Conservation (phyloP, 768 basidiomycete genomes). For the Leccinum longicurvipes region DNA sequence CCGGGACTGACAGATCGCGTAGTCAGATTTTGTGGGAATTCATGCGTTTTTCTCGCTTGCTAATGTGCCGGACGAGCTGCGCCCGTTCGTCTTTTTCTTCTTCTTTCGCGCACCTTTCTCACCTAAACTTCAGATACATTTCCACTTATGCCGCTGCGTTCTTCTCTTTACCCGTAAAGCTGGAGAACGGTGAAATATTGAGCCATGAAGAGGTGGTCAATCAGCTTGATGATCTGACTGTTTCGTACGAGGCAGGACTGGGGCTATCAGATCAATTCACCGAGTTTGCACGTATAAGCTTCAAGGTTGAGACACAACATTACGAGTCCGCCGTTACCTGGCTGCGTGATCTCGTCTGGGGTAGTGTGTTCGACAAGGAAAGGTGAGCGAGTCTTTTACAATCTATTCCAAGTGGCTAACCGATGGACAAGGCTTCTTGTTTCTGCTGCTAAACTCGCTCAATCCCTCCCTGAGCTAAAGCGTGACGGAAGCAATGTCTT, state of each 20-base stretch:
- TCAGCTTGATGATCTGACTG: conserved; percentile 86
- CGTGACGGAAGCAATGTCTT: conserved; percentile 83
- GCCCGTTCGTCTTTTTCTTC: conserved; percentile 49
- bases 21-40: conserved; percentile 92
- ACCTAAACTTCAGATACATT: conserved; percentile 53
- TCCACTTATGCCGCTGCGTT: conserved; percentile 78
- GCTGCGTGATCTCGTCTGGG: conserved; percentile 79
- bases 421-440: conserved; percentile 63
- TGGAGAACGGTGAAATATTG: conserved; percentile 64
- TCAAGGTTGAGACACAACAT: conserved; percentile 79
- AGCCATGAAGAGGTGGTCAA: conserved; percentile 90
- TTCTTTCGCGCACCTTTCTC: neutral
- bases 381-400: conserved; percentile 44
- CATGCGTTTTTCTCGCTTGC: conserved; percentile 76
- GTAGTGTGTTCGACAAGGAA: conserved; percentile 73
- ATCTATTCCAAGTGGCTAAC: conserved; percentile 1
- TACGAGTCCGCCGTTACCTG: conserved; percentile 85
- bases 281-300: conserved; percentile 68
- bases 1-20: conserved; percentile 1
- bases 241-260: conserved; percentile 73
- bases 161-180: conserved; percentile 82
- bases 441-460: conserved; percentile 82
- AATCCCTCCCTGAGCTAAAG: conserved; percentile 88
- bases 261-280: conserved; percentile 65
- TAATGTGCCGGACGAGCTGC: conserved; percentile 67